Evolutionary conservation across 2,329 filamentous ascomycete genomes (phyloP), one percentile per base, ranked within the genome.

Genomic region (Scytalidium lignicola): DNA sequence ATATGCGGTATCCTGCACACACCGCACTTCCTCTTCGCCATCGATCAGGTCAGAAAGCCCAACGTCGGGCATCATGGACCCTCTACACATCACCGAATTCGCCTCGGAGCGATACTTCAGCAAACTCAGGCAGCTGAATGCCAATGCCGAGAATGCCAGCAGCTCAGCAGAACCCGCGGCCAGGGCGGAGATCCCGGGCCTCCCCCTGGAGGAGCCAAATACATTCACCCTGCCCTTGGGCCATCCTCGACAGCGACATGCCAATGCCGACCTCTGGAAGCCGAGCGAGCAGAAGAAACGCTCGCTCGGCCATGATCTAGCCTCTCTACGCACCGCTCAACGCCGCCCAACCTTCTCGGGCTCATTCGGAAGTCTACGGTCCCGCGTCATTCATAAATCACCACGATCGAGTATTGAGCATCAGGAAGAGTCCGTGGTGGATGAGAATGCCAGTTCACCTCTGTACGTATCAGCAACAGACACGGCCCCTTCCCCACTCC

Each of bases 21-120:
- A 22, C 41, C 41, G 48, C 40, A 42, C 44, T 48, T 51, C 47
- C 48, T 50, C 49, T 53, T 57, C 57, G 55, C 57, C 59, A 62
- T 54, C 51, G 57, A 52, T 58, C 60, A 59, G 60, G 53, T 62
- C 60, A 59, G 32, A 54, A 18, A 43, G 58, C 57, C 60, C 55
- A 55, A 51, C 59, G 58, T 51, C 54, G 57, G 49, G 54, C 49
- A 61, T 37, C 61, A 82, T 83, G 79, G 81, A 84, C 55, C 79
- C 78, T 60, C 73, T 76, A 58, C 80, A 83, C 55, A 73, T 82
- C 53, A 83, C 81, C 52, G 82, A 85, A 65, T 85, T 85, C 67
- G 82, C 80, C 53, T 85, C 82, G 41, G 73, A 79, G 65, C 78
- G 78, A 55, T 85, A 82, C 62, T 80, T 83, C 56, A 74, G 76